phyloP scores from a whole-genome alignment of 192 early-diverging fungal species.

The Gigaspora rosea region DNA sequence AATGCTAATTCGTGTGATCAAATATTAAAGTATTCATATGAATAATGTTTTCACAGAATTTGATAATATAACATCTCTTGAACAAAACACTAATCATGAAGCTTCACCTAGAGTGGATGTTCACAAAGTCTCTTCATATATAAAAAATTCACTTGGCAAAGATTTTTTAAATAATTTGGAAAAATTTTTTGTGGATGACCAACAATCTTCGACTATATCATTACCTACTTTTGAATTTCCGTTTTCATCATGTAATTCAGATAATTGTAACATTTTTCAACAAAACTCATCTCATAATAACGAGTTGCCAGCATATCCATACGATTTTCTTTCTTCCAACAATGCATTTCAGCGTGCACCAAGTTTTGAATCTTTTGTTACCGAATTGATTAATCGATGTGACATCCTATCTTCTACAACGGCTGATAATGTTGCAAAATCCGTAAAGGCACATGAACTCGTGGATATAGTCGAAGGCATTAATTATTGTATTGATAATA shows the following conservation, averaged over 20 bases:
- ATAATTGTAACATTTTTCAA: neutral
- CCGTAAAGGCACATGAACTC: conserved; percentile 11
- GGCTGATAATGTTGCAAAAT: conserved; percentile 25
- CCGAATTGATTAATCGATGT: neutral
- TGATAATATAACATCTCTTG: conserved; percentile 12
- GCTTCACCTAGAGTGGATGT: neutral
- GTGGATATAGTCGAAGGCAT: neutral
- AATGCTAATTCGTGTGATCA: neutral
- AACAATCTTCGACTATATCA: neutral
- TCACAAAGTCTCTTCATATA: conserved; percentile 21
- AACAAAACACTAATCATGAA: neutral
- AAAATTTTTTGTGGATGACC: neutral
- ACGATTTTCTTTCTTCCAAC: conserved; percentile 6
- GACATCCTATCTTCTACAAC: conserved; percentile 7
- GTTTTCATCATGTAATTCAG: neutral
- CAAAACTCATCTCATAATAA: neutral
- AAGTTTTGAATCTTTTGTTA: neutral
- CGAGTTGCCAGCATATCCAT: conserved; percentile 10
- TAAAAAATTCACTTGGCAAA: conserved; percentile 20
- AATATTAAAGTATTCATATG: neutral
- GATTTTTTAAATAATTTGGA: conserved; percentile 14
- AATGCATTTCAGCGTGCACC: neutral
- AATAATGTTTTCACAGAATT: conserved; percentile 12
- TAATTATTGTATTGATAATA: neutral
- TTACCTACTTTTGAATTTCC: conserved; percentile 7